Conservation (phyloP, 2,329 filamentous ascomycete genomes). For the Phyllosticta citrichinensis region DNA sequence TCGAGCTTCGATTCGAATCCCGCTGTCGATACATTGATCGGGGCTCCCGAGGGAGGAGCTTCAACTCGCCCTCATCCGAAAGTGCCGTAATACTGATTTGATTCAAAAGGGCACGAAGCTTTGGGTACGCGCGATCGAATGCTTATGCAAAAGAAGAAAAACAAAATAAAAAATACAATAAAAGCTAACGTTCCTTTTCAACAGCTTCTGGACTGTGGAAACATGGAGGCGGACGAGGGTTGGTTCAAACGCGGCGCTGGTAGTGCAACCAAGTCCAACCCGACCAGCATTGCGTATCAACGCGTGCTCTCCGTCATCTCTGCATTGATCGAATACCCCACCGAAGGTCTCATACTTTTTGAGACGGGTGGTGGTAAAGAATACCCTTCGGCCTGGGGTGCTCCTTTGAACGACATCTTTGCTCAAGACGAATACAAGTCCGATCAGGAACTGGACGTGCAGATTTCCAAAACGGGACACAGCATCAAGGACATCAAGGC, state of each 20-base stretch:
- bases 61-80: background rate
- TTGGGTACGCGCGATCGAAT: conserved; percentile 17
- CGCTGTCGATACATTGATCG: conserved; percentile 15
- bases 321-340: conserved; percentile 21
- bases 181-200: background rate
- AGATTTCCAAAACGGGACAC: conserved; percentile 23
- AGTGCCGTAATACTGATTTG: background rate
- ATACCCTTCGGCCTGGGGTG: conserved; percentile 4
- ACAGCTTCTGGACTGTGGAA: conserved; percentile 24
- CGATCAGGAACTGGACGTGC: conserved; percentile 16
- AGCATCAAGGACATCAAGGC: conserved; percentile 27
- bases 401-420: conserved; percentile 25
- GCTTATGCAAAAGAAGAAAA: no score
- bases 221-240: conserved; percentile 27
- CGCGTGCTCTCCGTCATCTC: conserved; percentile 24
- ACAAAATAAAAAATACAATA: no score
- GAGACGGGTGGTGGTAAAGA: conserved; percentile 25
- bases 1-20: no score
- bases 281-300: conserved; percentile 17
- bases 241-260: conserved; percentile 25
- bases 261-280: conserved; percentile 20
- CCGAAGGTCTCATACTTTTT: conserved; percentile 26
- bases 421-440: conserved; percentile 19
- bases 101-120: conserved; percentile 24
- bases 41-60: conserved; percentile 14